Conservation (phyloP, 257 asterid species). For the Fraxinus americana region DNA sequence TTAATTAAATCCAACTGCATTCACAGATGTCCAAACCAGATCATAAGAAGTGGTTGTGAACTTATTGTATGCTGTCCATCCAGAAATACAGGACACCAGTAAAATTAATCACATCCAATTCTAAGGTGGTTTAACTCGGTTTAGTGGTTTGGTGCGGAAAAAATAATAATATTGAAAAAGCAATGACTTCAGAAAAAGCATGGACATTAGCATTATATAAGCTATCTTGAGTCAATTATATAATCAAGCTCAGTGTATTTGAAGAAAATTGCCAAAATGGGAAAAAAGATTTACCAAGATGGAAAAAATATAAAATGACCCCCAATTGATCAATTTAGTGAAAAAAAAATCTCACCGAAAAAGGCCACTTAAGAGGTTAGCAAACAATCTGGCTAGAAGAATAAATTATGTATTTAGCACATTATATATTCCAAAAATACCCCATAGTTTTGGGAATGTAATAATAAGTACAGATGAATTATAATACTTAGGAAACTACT, state of each 20-base stretch:
- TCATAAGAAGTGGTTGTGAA: background rate
- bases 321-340: background rate
- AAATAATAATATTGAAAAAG: too few species aligned
- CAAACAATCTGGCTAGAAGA: background rate
- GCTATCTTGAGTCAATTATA: conserved; percentile 2
- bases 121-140: background rate
- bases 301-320: background rate
- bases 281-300: background rate
- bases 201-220: background rate
- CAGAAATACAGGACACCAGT: background rate
- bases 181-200: too few species aligned
- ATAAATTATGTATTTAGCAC: background rate
- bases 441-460: background rate
- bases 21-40: background rate
- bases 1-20: background rate
- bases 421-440: background rate
- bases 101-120: background rate
- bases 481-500: background rate
- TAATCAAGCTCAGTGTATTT: background rate
- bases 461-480: background rate
- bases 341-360: background rate
- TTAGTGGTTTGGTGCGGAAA: background rate
- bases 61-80: background rate
- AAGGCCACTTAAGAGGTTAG: conserved; percentile 7
- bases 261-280: background rate